These are phyloP conservation scores for Rhynchospora tenuis DNA, from an alignment of 176 grass and related monocot species.

Conservation along the genomic window DNA sequence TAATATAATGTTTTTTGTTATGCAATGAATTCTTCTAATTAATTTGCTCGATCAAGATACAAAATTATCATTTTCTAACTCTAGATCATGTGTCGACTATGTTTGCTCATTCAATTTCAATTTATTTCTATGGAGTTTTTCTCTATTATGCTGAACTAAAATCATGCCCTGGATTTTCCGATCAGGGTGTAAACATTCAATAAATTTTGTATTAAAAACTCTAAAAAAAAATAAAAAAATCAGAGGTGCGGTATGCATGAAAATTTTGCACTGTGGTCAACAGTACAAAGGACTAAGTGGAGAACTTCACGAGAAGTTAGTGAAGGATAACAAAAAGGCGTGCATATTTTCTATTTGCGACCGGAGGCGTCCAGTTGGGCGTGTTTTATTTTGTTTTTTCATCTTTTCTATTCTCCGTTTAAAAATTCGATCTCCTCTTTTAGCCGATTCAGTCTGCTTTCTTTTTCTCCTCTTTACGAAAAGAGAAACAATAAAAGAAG, in stretches of 20 bases:
- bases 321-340: constrained; percentile 13
- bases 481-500: constrained; percentile 8
- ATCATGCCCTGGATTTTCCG: too few species aligned
- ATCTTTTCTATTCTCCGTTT: neutral
- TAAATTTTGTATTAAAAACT: neutral
- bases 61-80: too few species aligned
- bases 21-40: too few species aligned
- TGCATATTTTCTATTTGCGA: neutral
- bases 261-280: neutral
- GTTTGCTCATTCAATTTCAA: too few species aligned
- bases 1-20: too few species aligned
- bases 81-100: too few species aligned
- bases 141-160: too few species aligned
- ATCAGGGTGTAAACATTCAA: too few species aligned
- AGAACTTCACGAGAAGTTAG: constrained; percentile 8
- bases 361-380: neutral
- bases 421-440: neutral
- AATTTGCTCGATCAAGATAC: too few species aligned
- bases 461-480: constrained; percentile 10
- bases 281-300: neutral
- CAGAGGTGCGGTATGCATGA: neutral
- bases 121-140: too few species aligned
- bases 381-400: neutral
- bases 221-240: neutral
- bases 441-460: constrained; percentile 1